These are phyloP conservation scores for Rhinocladiella similis DNA, from an alignment of 2,329 filamentous ascomycete species.

Conservation along the genomic window DNA sequence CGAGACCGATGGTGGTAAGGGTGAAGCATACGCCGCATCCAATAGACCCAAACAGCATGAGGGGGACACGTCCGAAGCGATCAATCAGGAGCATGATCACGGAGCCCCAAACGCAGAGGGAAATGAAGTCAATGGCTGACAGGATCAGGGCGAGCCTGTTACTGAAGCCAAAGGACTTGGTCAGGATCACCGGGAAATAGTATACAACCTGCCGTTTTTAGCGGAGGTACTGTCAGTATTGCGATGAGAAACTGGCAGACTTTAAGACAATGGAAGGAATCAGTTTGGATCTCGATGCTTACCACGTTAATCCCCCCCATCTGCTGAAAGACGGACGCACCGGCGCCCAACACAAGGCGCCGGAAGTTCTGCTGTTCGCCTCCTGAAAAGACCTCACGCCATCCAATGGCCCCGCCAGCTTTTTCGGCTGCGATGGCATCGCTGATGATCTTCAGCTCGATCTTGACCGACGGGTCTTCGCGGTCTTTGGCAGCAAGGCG, in stretches of 20 bases:
- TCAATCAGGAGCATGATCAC: slow-evolving; percentile 47
- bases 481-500: too few species aligned
- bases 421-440: slow-evolving; percentile 2
- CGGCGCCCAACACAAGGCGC: slow-evolving; percentile 42
- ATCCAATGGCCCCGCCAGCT: neutral
- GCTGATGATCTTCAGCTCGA: slow-evolving; percentile 7
- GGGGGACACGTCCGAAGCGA: slow-evolving; percentile 43
- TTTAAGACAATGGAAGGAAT: slow-evolving; percentile 41
- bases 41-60: slow-evolving; percentile 27
- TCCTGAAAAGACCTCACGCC: slow-evolving; percentile 19
- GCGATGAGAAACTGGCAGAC: neutral
- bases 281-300: slow-evolving; percentile 48
- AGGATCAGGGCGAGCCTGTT: slow-evolving; percentile 3
- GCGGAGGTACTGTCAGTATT: slow-evolving; percentile 41
- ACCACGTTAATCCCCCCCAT: slow-evolving; percentile 53
- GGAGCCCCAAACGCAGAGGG: slow-evolving; percentile 3
- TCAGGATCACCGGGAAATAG: slow-evolving; percentile 7
- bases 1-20: slow-evolving; percentile 39
- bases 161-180: slow-evolving; percentile 4
- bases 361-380: slow-evolving; percentile 43
- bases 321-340: slow-evolving; percentile 48
- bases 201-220: slow-evolving; percentile 22
- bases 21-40: slow-evolving; percentile 29
- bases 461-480: neutral
- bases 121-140: slow-evolving; percentile 1